Conservation (phyloP, 192 early-diverging fungal species). For the Coemansia sp. region DNA sequence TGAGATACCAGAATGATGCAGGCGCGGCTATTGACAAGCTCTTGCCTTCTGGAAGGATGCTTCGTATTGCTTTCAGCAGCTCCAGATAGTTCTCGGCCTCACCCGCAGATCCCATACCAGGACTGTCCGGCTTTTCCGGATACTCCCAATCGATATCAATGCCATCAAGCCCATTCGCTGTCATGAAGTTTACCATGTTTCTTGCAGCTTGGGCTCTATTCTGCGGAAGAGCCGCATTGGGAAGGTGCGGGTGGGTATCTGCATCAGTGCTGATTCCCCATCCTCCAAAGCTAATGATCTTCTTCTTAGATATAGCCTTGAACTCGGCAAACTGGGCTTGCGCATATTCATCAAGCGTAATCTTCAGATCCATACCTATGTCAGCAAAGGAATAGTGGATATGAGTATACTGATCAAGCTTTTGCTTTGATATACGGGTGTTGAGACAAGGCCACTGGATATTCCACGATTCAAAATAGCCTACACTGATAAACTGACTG, state of each 20-base stretch:
- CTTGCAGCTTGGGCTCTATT: slow-evolving; percentile 12
- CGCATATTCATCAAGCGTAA: slow-evolving; percentile 5
- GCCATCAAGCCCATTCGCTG: slow-evolving; percentile 16
- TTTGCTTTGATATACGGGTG: slow-evolving; percentile 2
- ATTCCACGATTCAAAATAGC: slow-evolving; percentile 34
- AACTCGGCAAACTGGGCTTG: slow-evolving; percentile 11
- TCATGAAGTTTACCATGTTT: slow-evolving; percentile 14
- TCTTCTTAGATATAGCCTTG: slow-evolving; percentile 3
- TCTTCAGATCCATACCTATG: slow-evolving; percentile 7
- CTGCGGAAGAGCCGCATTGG: slow-evolving; percentile 10
- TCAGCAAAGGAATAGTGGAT: slow-evolving; percentile 28
- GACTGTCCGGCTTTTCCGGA: slow-evolving; percentile 23
- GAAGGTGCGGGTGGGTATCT: slow-evolving; percentile 7
- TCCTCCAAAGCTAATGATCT: slow-evolving; percentile 28
- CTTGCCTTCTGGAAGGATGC: slow-evolving; percentile 13
- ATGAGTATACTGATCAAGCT: slow-evolving; percentile 16
- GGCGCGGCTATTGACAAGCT: slow-evolving; percentile 31
- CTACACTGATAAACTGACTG: slow-evolving; percentile 16
- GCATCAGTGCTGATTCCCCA: slow-evolving; percentile 30
- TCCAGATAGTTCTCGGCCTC: slow-evolving; percentile 26
- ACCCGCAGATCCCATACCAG: slow-evolving; percentile 17
- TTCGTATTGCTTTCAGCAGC: slow-evolving; percentile 13
- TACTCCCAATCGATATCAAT: slow-evolving; percentile 42
- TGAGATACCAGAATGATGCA: slow-evolving; percentile 40
- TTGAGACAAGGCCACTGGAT: slow-evolving; percentile 21